A percentile compares a stretch with the other conserved stretches of the same genome.
These are phyloP conservation scores for Pseudozyma hubeiensis DNA, from an alignment of 1,284 basidiomycete species.

Conservation along the genomic window DNA sequence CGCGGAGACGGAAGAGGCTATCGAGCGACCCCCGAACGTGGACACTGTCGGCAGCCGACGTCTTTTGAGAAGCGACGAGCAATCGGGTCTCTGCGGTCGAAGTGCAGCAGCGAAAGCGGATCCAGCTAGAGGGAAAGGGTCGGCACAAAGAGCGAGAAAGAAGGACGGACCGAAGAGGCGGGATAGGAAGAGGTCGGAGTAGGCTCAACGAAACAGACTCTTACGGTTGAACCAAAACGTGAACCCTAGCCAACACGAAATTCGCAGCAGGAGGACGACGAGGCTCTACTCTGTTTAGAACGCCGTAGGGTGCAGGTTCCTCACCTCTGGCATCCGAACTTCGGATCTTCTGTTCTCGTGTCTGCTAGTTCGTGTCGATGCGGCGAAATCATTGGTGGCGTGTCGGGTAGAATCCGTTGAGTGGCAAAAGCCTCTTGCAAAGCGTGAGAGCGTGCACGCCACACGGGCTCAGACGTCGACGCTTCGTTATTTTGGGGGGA, in stretches of 20 bases:
- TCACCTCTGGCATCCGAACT: neutral
- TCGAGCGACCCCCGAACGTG: no score
- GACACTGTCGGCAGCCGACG: no score
- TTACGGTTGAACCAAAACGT: no score
- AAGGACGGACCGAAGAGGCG: neutral
- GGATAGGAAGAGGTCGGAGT: no score
- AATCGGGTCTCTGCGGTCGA: neutral
- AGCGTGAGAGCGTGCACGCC: no score
- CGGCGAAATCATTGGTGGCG: neutral
- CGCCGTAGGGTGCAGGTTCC: no score
- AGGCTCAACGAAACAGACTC: no score
- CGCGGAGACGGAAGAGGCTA: no score
- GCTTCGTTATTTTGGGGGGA: no score
- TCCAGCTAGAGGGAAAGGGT: neutral
- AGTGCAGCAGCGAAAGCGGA: neutral
- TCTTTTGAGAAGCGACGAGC: no score
- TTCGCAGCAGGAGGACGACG: no score
- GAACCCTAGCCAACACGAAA: neutral
- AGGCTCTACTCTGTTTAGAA: no score
- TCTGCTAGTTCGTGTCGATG: neutral
- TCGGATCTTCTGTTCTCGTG: neutral
- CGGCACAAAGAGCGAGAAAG: neutral
- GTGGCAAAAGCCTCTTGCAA: neutral
- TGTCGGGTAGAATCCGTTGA: neutral
- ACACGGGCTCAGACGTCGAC: neutral